Conservation (phyloP, 1,139 yeast genomes). For the Pichia sp. region DNA sequence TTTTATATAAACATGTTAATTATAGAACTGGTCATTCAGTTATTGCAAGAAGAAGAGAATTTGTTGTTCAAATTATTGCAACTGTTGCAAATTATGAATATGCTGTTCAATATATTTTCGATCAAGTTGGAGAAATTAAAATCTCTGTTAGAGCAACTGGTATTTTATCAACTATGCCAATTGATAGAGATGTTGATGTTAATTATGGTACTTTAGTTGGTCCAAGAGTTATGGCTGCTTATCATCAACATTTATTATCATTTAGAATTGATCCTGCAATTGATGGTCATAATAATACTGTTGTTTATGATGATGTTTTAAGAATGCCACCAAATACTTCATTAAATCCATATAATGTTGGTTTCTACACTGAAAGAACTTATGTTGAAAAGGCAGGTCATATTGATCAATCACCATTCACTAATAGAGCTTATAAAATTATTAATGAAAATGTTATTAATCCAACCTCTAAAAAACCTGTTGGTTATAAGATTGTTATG, state of each 20-base stretch:
- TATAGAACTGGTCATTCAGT: slow-evolving; percentile 70
- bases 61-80: slow-evolving; percentile 78
- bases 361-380: slow-evolving; percentile 60
- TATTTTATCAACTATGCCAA: slow-evolving; percentile 76
- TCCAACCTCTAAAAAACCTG: slow-evolving; percentile 70
- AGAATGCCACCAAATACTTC: slow-evolving; percentile 53
- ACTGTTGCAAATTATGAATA: slow-evolving; percentile 91
- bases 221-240: slow-evolving; percentile 82
- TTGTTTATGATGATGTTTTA: slow-evolving; percentile 67
- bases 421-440: slow-evolving; percentile 72
- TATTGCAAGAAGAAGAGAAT: slow-evolving; percentile 80
- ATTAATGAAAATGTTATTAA: slow-evolving; percentile 73
- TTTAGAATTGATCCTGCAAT: slow-evolving; percentile 84
- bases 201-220: slow-evolving; percentile 77
- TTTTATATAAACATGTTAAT: slow-evolving; percentile 78
- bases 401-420: slow-evolving; percentile 69
- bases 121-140: slow-evolving; percentile 77
- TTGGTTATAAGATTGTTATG: slow-evolving; percentile 73
- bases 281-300: slow-evolving; percentile 79
- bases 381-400: slow-evolving; percentile 66
- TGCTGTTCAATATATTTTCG: slow-evolving; percentile 68
- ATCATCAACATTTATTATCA: slow-evolving; percentile 81
- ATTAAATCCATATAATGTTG: slow-evolving; percentile 67
- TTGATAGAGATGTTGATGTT: slow-evolving; percentile 65
- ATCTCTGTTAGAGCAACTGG: slow-evolving; percentile 88